phyloP scores from a whole-genome alignment of 1,284 basidiomycete species.

The Rhizopogon hawkerae region DNA sequence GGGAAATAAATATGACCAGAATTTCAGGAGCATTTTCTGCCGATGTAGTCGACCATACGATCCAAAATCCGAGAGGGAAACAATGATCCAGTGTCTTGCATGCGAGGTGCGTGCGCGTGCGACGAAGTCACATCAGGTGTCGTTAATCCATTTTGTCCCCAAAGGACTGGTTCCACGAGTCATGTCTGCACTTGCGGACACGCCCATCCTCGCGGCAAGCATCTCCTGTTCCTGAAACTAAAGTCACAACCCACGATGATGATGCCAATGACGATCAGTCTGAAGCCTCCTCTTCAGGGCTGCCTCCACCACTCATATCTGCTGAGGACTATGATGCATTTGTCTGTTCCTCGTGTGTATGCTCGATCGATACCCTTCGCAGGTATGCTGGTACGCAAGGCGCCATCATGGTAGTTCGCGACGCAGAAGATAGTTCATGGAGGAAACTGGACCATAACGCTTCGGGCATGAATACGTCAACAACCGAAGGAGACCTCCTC shows the following conservation, averaged over 20 bases:
- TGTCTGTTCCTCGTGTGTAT: slow-evolving; percentile 59
- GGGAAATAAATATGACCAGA: slow-evolving; percentile 59
- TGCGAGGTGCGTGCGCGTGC: slow-evolving; percentile 51
- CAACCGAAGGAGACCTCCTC: slow-evolving; percentile 18
- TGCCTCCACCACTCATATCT: slow-evolving; percentile 58
- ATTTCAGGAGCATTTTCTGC: slow-evolving; percentile 63
- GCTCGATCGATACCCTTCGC: slow-evolving; percentile 40
- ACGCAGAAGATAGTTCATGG: slow-evolving; percentile 40
- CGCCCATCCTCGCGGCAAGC: slow-evolving; percentile 41
- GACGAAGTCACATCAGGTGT: background rate
- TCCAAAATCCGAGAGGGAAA: slow-evolving; percentile 60
- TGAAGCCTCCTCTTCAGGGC: slow-evolving; percentile 50
- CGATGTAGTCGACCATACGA: slow-evolving; percentile 64
- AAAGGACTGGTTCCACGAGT: slow-evolving; percentile 83
- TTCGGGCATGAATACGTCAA: background rate
- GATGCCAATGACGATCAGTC: slow-evolving; percentile 44
- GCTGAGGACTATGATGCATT: slow-evolving; percentile 63
- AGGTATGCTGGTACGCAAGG: slow-evolving; percentile 60
- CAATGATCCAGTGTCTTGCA: slow-evolving; percentile 76
- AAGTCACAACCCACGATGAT: slow-evolving; percentile 16
- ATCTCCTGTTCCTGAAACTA: slow-evolving; percentile 30
- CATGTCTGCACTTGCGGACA: slow-evolving; percentile 69
- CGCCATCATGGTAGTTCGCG: slow-evolving; percentile 53
- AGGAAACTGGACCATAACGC: slow-evolving; percentile 30
- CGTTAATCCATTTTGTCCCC: background rate